Evolutionary conservation across 169 alveolate species (phyloP).

Genomic region (Plasmodium inui): DNA sequence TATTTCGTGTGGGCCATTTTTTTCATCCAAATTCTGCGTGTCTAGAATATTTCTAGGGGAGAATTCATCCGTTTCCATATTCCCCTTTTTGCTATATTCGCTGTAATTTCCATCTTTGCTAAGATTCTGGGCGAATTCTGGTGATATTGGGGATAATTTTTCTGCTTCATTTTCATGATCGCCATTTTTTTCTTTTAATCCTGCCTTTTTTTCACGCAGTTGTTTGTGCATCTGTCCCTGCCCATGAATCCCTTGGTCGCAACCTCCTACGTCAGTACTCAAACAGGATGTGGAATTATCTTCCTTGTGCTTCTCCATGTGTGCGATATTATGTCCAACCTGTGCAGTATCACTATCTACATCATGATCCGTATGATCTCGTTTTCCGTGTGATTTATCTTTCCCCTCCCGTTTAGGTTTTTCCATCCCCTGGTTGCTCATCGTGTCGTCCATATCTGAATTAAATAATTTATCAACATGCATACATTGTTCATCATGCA

Average conservation of each 20-base stretch:
- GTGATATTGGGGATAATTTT: background rate
- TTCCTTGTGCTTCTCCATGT: background rate
- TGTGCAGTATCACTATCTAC: background rate
- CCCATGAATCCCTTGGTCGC: background rate
- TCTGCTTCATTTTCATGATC: background rate
- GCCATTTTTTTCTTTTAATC: background rate
- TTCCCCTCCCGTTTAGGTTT: background rate
- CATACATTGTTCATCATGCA: conserved; percentile 14
- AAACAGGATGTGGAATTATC: background rate
- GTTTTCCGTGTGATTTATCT: background rate
- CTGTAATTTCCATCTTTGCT: background rate
- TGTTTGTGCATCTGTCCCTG: background rate
- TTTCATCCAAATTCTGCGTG: background rate
- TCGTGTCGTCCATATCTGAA: conserved; percentile 4
- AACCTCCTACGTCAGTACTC: background rate
- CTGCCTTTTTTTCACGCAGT: background rate
- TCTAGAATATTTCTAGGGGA: background rate
- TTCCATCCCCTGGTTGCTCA: background rate
- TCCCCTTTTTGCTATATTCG: background rate
- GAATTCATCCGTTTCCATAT: background rate
- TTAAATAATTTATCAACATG: conserved; percentile 30
- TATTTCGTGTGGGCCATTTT: background rate
- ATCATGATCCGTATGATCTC: background rate
- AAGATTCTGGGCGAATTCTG: background rate
- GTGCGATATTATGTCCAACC: background rate